These are phyloP conservation scores for Cordyceps tenuipes DNA, from an alignment of 2,329 filamentous ascomycete species.

Conservation along the genomic window DNA sequence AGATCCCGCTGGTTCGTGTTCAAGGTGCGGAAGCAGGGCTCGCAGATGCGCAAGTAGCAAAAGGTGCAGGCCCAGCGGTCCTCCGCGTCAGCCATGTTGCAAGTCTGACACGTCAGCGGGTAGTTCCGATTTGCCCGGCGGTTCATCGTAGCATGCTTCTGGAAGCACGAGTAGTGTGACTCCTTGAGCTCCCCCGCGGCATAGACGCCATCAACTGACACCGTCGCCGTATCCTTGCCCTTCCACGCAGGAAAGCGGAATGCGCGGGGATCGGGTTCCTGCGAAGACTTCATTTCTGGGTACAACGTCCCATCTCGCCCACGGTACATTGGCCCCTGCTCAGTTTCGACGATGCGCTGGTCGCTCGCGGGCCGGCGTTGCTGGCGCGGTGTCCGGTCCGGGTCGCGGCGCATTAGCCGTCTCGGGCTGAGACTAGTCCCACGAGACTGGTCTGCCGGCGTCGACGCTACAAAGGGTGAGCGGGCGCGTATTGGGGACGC, in stretches of 20 bases:
- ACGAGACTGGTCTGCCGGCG: conserved; percentile 17
- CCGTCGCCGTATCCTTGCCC: conserved; percentile 16
- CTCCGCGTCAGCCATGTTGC: conserved; percentile 36
- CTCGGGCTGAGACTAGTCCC: conserved; percentile 22
- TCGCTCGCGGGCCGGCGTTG: conserved; percentile 20
- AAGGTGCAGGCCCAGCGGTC: conserved; percentile 40
- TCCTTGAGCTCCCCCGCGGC: conserved; percentile 36
- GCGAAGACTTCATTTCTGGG: conserved; percentile 30
- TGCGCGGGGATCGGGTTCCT: conserved; percentile 28
- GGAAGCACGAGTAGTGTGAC: conserved; percentile 38
- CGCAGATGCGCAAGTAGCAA: conserved; percentile 46
- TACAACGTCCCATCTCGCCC: conserved; percentile 33
- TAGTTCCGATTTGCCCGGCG: conserved; percentile 40
- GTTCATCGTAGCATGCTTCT: conserved; percentile 40
- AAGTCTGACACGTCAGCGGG: conserved; percentile 46
- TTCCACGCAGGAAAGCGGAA: conserved; percentile 30
- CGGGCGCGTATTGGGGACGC: not conserved
- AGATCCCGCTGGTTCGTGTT: conserved; percentile 35
- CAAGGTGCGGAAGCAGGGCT: conserved; percentile 36
- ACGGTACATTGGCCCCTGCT: conserved; percentile 26
- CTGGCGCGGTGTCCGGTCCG: conserved; percentile 16
- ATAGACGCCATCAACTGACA: conserved; percentile 28
- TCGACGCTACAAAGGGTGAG: not conserved
- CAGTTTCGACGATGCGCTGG: conserved; percentile 24
- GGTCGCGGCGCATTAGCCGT: conserved; percentile 12